Evolutionary conservation across 179 eudicot genomes (phyloP), one percentile per base, ranked within the genome.

Genomic region (Gypsophila paniculata): DNA sequence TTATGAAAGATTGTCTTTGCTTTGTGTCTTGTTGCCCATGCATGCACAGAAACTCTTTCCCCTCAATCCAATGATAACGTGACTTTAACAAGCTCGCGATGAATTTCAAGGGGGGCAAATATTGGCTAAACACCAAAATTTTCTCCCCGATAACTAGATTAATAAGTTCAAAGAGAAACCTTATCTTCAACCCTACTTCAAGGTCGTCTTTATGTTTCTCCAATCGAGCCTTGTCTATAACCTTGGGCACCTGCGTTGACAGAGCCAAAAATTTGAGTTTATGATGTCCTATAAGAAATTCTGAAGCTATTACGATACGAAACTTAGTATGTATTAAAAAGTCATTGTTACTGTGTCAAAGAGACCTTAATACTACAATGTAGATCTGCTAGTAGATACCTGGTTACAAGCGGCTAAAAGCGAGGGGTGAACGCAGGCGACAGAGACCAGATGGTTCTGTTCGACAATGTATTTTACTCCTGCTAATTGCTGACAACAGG

Each of bases 81-180:
- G 70, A 26, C 22, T 71, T 21, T 0, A 84, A 72, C 17, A 73
- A 5, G 0, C 61, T 77, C 18, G 61, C 67, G 2, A 78, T 32
- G 65, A 70, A 74, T 10, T 54, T 22, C 12, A 84, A 68, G 0
- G 86, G 82, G 9, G 32, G 15, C 18, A 84, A 19, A 58, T 32
- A 78, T 58, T 81, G 84, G 65, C 81, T 79, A n/a, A 84, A 84
- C 13, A 84, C 82, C 63, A 81, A 44, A 0, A 84, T 82, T 59
- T 65, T 76, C 72, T 84, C 86, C 42, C 79, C 81, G 12, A 52
- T 26, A 70, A 77, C 60, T 0, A 78, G 77, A 21, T 74, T 70
- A 51, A 84, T 74, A 1, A 84, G 81, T 71, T 81, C 80, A 19
- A 78, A 54, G 0, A 81, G 64, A 39, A 84, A 84, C 60, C 51